Evolutionary conservation across 345 rosid species (phyloP).

Genomic region (Brassica carinata): DNA sequence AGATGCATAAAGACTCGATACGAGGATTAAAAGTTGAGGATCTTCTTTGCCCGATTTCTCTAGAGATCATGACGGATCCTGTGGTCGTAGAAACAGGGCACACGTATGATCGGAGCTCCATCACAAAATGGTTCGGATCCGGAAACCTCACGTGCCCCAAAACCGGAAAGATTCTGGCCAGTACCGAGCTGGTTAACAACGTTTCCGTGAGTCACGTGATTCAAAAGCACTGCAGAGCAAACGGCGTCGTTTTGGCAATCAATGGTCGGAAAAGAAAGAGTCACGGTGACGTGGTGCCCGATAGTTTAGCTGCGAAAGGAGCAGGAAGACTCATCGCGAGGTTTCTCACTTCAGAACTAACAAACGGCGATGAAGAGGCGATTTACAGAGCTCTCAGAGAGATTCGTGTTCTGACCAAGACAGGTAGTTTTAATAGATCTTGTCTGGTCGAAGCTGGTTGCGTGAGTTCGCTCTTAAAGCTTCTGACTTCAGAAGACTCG

Average conservation of each 20-base stretch:
- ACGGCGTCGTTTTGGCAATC: conserved; percentile 49
- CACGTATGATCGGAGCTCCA: conserved; percentile 84
- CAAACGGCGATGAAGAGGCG: conserved; percentile 56
- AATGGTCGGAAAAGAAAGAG: conserved; percentile 45
- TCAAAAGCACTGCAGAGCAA: conserved; percentile 54
- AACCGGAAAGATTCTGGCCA: conserved; percentile 64
- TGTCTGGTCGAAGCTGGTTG: conserved; percentile 69
- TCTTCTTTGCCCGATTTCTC: conserved; percentile 84
- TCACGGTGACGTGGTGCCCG: conserved; percentile 50
- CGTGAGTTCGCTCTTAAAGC: conserved; percentile 53
- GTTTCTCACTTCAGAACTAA: conserved; percentile 56
- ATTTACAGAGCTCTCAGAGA: conserved; percentile 66
- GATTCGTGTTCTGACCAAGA: conserved; percentile 64
- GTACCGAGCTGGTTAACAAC: conserved; percentile 63
- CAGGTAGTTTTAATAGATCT: conserved; percentile 58
- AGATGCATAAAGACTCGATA: conserved; percentile 29
- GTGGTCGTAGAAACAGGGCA: conserved; percentile 82
- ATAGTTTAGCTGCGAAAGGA: conserved; percentile 56
- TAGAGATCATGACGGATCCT: conserved; percentile 85
- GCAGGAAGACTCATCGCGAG: conserved; percentile 51
- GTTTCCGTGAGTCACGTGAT: conserved; percentile 58
- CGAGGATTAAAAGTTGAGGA: conserved; percentile 65
- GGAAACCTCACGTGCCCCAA: conserved; percentile 79
- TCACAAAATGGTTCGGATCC: conserved; percentile 74
- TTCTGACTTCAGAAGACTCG: conserved; percentile 41